A percentile compares a stretch with the other conserved stretches of the same genome.
phyloP scores from a whole-genome alignment of 2,329 filamentous ascomycete species.

The Trichoderma sp. region DNA sequence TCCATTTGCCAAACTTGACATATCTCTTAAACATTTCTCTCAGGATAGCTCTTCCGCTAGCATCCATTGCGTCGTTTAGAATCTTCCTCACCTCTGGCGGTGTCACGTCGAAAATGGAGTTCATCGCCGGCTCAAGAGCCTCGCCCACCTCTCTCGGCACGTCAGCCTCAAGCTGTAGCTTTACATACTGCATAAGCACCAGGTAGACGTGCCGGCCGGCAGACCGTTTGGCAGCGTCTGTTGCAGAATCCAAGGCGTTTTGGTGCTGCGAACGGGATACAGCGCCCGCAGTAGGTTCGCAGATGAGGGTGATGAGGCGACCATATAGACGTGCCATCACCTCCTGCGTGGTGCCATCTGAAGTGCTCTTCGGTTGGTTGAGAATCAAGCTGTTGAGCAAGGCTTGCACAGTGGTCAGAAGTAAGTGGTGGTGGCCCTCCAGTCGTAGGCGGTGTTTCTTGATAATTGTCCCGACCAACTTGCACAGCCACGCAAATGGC shows the following conservation, averaged over 20 bases:
- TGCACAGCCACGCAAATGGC: conserved; percentile 51
- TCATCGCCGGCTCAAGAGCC: conserved; percentile 59
- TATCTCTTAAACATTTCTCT: conserved; percentile 61
- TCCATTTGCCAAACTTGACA: conserved; percentile 66
- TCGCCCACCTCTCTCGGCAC: conserved; percentile 54
- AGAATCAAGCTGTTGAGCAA: conserved; percentile 56
- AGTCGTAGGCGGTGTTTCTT: conserved; percentile 62
- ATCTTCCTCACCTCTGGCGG: conserved; percentile 55
- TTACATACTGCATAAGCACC: conserved; percentile 60
- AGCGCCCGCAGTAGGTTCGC: conserved; percentile 59
- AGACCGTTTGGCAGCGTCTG: conserved; percentile 60
- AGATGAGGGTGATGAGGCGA: conserved; percentile 59
- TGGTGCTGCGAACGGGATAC: conserved; percentile 51
- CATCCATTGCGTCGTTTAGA: conserved; percentile 61
- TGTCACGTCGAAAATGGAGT: conserved; percentile 61
- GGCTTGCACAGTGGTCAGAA: conserved; percentile 55
- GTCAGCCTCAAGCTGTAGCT: conserved; percentile 59
- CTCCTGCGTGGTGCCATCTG: conserved; percentile 36
- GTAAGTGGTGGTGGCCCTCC: conserved; percentile 62
- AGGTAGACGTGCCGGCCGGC: conserved; percentile 64
- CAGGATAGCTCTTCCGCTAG: conserved; percentile 59
- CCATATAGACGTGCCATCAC: conserved; percentile 54
- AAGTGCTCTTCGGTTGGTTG: conserved; percentile 23
- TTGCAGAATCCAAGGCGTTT: conserved; percentile 57
- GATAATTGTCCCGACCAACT: conserved; percentile 57